Conservation (phyloP, 2,329 filamentous ascomycete genomes). For the Neoascochyta sp. region DNA sequence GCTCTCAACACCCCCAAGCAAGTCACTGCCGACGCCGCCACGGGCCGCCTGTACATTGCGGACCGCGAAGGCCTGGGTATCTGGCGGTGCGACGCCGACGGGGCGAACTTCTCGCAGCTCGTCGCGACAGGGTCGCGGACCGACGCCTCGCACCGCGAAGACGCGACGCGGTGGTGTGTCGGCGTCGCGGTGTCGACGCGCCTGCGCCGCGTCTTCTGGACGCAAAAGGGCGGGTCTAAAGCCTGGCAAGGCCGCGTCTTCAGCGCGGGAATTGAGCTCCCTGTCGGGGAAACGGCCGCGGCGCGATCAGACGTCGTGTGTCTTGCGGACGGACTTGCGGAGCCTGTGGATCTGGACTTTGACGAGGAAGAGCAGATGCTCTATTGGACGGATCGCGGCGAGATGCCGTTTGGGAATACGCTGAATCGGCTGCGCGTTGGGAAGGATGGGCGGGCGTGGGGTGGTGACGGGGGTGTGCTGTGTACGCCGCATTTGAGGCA, state of each 20-base stretch:
- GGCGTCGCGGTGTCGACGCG: conserved; percentile 50
- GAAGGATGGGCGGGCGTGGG: background rate
- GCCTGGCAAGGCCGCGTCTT: conserved; percentile 52
- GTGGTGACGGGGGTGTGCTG: no score
- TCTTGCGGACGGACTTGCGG: conserved; percentile 27
- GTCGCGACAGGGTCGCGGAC: background rate
- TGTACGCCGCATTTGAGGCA: background rate
- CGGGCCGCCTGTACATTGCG: conserved; percentile 35
- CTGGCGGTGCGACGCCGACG: conserved; percentile 27
- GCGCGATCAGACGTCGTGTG: conserved; percentile 15
- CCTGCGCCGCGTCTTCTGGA: conserved; percentile 55
- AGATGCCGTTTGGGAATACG: conserved; percentile 53
- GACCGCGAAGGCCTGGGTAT: conserved; percentile 44
- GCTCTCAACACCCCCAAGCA: conserved; percentile 46
- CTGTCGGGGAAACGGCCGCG: conserved; percentile 11
- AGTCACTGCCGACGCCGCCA: conserved; percentile 26
- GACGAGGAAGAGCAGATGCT: conserved; percentile 46
- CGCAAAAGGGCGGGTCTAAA: conserved; percentile 57
- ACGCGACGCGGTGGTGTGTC: conserved; percentile 52
- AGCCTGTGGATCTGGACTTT: conserved; percentile 55
- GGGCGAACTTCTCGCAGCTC: conserved; percentile 8
- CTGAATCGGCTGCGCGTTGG: conserved; percentile 43
- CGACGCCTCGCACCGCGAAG: conserved; percentile 8
- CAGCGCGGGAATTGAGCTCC: conserved; percentile 47
- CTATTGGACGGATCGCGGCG: conserved; percentile 62